Base-by-base conservation (phyloP, 1,284 basidiomycete species). In the Ustilago curta region DNA sequence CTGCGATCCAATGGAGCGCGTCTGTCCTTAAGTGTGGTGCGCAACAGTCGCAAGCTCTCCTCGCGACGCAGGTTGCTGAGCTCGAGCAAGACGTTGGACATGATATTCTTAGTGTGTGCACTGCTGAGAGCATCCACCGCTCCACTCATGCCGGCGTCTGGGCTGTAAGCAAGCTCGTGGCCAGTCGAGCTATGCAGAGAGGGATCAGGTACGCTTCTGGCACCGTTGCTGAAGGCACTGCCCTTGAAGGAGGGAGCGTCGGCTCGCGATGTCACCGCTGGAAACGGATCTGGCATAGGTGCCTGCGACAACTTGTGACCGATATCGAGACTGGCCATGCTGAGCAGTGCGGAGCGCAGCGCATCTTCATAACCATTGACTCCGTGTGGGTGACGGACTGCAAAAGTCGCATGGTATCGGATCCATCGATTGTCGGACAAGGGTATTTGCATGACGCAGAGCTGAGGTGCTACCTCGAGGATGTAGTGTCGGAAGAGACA, bases 401-500 rank as follows among this genome's bases (percentile, higher is more conserved):
- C 66, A 45, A 69, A 70, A 0, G 61, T 62, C 21, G 71, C 66
- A n/a, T 69, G 66, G n/a, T 70, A 58, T 27, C 62, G 59, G 27
- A 74, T 62, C 71, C 71, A 74, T 4, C 62, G 66, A 42, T 74
- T 74, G 55, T 70, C 71, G 2, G 62, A 48, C 21, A 70, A 59
- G 21, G 71, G 66, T 37, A 70, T 69, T 4, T 48, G 52, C 32
- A 59, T 65, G 14, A 70, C 62, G 31, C 71, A 74, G 8, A 74
- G 59, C 39, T 70, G 66, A 4, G 71, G 66, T 21, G 66, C 71
- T 4, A 74, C 71, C 35, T 74, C 71, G 37, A 74, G 50, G 21
- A 74, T 58, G 21, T 69, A 74, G 31, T 74, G 71, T 8, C 71
- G 66, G 39, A 74, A 74, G 37, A 74, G 61, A 27, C 59, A 65